Base-by-base conservation (phyloP, 345 rosid genomes). In the Punica granatum region DNA sequence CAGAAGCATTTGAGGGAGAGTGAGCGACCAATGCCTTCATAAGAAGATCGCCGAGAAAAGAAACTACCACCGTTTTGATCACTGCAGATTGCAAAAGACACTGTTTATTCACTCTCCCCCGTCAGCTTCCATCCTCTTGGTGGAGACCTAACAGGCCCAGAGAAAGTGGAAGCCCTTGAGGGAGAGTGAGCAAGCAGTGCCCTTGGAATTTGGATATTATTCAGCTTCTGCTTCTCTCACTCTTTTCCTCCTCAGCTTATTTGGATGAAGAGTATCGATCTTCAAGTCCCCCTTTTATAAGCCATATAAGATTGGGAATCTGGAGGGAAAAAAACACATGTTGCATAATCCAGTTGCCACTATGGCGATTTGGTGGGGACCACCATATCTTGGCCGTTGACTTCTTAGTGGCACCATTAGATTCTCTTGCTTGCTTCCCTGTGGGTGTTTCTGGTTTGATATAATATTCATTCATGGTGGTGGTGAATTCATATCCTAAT, bases 1-100 rank as follows among this genome's bases (percentile, higher is more conserved):
- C 46, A 67, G 83, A 67, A 56, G 85, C 79, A 66, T 79, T 68
- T 68, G 81, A 59, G 79, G 83, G 79, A 63, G 86, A 75, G 25
- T 58, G 78, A 64, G 64, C 74, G 79, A 73, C 53, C 67, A 46
- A 36, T 63, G 80, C 69, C 80, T 71, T 72, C n/a, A n/a, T n/a
- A n/a, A n/a, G n/a, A n/a, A n/a, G n/a, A n/a, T n/a, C n/a, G n/a
- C n/a, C n/a, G n/a, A n/a, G n/a, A n/a, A n/a, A n/a, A n/a, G n/a
- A n/a, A n/a, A n/a, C n/a, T n/a, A n/a, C n/a, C n/a, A n/a, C n/a
- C n/a, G n/a, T n/a, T n/a, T n/a, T n/a, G n/a, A n/a, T n/a, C n/a
- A n/a, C n/a, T n/a, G n/a, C n/a, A n/a, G n/a, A n/a, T n/a, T n/a
- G n/a, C 75, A 73, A 77, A 79, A 63, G 76, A 77, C 65, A 46